These are phyloP conservation scores for Pseudovirgaria hyperparasitica DNA, from an alignment of 2,329 filamentous ascomycete species.

Conservation along the genomic window DNA sequence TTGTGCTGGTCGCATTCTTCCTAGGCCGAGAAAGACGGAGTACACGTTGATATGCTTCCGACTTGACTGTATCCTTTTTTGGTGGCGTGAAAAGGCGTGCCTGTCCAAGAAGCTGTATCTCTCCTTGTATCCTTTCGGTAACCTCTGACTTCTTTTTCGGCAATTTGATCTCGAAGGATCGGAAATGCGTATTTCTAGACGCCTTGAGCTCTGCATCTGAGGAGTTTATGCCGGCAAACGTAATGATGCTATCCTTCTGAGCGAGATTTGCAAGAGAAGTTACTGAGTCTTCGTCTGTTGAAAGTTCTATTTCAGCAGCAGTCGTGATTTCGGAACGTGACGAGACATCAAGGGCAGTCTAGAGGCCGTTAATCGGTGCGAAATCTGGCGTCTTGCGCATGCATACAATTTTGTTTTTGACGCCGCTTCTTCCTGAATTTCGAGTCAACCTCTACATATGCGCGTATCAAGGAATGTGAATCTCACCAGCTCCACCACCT, in stretches of 20 bases:
- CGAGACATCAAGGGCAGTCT: slow-evolving; percentile 63
- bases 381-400: background rate
- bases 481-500: slow-evolving; percentile 62
- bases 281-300: slow-evolving; percentile 77
- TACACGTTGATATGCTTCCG: slow-evolving; percentile 48
- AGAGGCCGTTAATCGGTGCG: background rate
- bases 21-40: slow-evolving; percentile 43
- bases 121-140: too few species aligned
- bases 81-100: slow-evolving; percentile 37
- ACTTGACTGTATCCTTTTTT: slow-evolving; percentile 26
- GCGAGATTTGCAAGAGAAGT: slow-evolving; percentile 63
- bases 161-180: slow-evolving; percentile 55
- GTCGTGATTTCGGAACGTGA: slow-evolving; percentile 49
- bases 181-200: slow-evolving; percentile 74
- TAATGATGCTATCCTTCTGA: slow-evolving; percentile 40
- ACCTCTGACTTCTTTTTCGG: slow-evolving; percentile 32
- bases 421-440: slow-evolving; percentile 46
- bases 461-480: slow-evolving; percentile 6
- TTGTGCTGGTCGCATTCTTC: slow-evolving; percentile 36
- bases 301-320: slow-evolving; percentile 64
- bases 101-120: slow-evolving; percentile 36
- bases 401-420: slow-evolving; percentile 75
- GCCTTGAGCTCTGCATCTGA: slow-evolving; percentile 57
- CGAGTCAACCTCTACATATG: slow-evolving; percentile 2
- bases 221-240: slow-evolving; percentile 73